These are phyloP conservation scores for Xerocomellus amylosporus DNA, from an alignment of 768 basidiomycete genomes.

Conservation along the genomic window DNA sequence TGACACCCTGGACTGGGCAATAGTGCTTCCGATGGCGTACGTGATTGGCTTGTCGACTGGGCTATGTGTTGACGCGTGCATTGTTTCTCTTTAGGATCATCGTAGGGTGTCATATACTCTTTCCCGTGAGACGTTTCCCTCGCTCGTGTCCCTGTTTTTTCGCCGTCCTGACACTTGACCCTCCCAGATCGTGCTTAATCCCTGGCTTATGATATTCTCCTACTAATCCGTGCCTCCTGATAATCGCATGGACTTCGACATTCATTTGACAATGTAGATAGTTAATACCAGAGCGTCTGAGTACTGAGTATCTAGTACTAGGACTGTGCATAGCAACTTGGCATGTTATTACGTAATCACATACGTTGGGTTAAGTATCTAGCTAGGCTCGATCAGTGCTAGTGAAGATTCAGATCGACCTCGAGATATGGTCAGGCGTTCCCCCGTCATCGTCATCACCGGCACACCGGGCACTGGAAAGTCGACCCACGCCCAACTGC, in stretches of 20 bases:
- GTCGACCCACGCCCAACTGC: slow-evolving; percentile 86
- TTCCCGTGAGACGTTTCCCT: slow-evolving; percentile 53
- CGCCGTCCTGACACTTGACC: slow-evolving; percentile 26
- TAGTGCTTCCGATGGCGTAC: slow-evolving; percentile 69
- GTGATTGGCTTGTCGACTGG: neutral
- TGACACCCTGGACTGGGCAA: slow-evolving; percentile 58
- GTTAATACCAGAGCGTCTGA: neutral
- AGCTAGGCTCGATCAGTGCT: no score
- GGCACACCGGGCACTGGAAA: slow-evolving; percentile 97
- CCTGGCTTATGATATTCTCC: slow-evolving; percentile 85
- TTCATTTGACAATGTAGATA: neutral
- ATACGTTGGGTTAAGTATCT: no score
- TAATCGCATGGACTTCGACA: neutral
- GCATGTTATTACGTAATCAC: slow-evolving; percentile 2
- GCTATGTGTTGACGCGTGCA: neutral
- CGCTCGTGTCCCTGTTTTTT: slow-evolving; percentile 14
- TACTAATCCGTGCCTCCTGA: slow-evolving; percentile 27
- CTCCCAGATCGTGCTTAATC: slow-evolving; percentile 73
- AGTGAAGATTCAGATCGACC: no score
- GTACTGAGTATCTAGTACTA: no score
- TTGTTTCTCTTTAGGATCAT: slow-evolving; percentile 38
- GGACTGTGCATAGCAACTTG: no score
- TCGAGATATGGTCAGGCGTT: slow-evolving; percentile 24
- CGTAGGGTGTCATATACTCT: slow-evolving; percentile 64
- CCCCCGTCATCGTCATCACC: slow-evolving; percentile 79